Conservation (phyloP, 108 stramenopile species). For the Stephanodiscus triporus region DNA sequence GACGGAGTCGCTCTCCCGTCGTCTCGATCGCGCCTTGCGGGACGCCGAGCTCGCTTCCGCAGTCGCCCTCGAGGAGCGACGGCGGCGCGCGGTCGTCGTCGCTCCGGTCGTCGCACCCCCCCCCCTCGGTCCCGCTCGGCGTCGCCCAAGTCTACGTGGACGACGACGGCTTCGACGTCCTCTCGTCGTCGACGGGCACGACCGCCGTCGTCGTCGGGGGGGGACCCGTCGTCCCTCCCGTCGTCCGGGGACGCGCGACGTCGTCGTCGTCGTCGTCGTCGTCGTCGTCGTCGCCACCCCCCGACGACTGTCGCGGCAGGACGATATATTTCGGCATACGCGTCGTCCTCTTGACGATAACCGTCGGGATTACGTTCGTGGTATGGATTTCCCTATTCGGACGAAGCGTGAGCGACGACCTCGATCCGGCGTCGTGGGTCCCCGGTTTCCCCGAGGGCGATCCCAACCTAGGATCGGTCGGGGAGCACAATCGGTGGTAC, state of each 20-base stretch:
- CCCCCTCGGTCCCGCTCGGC: no score
- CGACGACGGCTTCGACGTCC: background rate
- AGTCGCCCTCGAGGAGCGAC: no score
- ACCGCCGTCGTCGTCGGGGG: no score
- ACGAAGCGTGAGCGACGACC: slow-evolving; percentile 1
- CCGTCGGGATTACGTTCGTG: slow-evolving; percentile 15
- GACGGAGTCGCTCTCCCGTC: background rate
- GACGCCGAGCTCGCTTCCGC: background rate
- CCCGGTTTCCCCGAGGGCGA: slow-evolving; percentile 54
- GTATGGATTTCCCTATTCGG: slow-evolving; percentile 29
- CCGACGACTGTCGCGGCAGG: background rate
- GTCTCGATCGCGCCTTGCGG: background rate
- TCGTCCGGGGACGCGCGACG: background rate
- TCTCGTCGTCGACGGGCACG: background rate
- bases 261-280: no score
- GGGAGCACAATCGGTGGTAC: slow-evolving; percentile 35
- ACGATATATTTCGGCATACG: background rate
- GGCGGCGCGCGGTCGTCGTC: no score
- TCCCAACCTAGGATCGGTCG: slow-evolving; percentile 47
- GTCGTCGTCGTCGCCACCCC: background rate
- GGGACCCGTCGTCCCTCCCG: no score
- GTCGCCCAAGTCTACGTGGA: no score
- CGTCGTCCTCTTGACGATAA: background rate
- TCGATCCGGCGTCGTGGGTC: slow-evolving; percentile 50
- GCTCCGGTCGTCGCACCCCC: no score